Base-by-base conservation (phyloP, 2,329 filamentous ascomycete genomes). In the Pleomassaria siparia region DNA sequence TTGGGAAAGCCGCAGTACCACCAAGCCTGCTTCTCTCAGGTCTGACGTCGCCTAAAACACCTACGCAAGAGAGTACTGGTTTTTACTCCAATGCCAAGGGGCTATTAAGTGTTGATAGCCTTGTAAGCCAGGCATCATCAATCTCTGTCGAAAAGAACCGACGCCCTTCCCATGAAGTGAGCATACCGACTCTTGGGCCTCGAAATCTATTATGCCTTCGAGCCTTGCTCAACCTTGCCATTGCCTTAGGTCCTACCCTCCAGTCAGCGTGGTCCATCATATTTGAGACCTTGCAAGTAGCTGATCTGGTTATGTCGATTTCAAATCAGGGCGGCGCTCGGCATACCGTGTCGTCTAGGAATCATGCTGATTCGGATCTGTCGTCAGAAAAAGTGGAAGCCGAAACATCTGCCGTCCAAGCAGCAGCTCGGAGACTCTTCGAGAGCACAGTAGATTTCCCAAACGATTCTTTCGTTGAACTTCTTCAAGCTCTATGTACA, bases 391-490 rank as follows among this genome's bases (percentile, higher is more conserved):
- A 64, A 39, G 54, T 97, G 59, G 84, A 83, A 29, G 78, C 82
- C 0, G 94, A 99, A 66, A 87, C 96, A 22, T 83, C 87, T 50
- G 89, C 94, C 25, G 92, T 97, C 0, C 89, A 96, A 68, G 86
- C 87, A 6, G 94, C 94, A 2, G 90, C 91, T 1, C 84, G 85
- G 1, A 84, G 94, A 53, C 77, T 99, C 15, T 85, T 97, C 48
- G 94, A 97, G 66, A 96, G 91, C 70, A 97, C 91, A 0, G 79
- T 87, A 13, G 91, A 96, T 58, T 97, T 95, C 60, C 89, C 91
- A 0, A 91, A 92, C 54, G 79, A 84, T 13, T 79, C 90, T 0
- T 97, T 97, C 59, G 75, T 87, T 4, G 83, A 89, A 53, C 83
- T 97, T 9, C 76, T 97, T 1, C 75, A 79, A 44, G 87, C 91